Percentiles rank a stretch among this genome's conserved stretches.
Evolutionary conservation across 2,329 filamentous ascomycete genomes (phyloP).

Genomic region (Echinosphaeria canescens): DNA sequence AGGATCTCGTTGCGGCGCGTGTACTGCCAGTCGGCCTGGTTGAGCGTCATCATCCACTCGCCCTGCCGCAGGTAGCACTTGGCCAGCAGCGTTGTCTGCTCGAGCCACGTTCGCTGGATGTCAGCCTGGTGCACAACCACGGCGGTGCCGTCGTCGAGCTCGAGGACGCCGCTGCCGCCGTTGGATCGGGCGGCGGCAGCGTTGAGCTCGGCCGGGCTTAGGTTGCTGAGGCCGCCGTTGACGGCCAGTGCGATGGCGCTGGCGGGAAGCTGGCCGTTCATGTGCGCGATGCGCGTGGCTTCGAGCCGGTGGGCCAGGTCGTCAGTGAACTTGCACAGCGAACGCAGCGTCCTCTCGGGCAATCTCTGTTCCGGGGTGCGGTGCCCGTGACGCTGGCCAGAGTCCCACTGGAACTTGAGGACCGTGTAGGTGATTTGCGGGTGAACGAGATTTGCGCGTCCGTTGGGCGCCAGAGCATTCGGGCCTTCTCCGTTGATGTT

Average conservation of each 20-base stretch:
- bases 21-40: slow-evolving; percentile 76
- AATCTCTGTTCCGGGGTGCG: too few relatives aligned
- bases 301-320: slow-evolving; percentile 34
- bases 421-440: slow-evolving; percentile 91
- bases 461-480: slow-evolving; percentile 20
- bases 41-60: slow-evolving; percentile 78
- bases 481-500: slow-evolving; percentile 8
- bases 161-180: slow-evolving; percentile 16
- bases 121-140: slow-evolving; percentile 27
- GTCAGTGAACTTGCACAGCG: slow-evolving; percentile 36
- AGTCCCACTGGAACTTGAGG: slow-evolving; percentile 92
- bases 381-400: slow-evolving; percentile 52
- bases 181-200: slow-evolving; percentile 21
- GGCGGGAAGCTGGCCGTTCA: too few relatives aligned
- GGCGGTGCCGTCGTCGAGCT: too few relatives aligned
- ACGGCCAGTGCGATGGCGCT: too few relatives aligned
- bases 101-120: too few relatives aligned
- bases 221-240: too few relatives aligned
- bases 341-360: slow-evolving; percentile 28
- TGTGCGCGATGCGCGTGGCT: slow-evolving; percentile 26
- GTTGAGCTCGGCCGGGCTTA: too few relatives aligned
- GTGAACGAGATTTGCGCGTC: slow-evolving; percentile 19
- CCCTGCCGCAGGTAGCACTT: slow-evolving; percentile 94
- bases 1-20: slow-evolving; percentile 76
- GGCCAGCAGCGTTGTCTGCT: slow-evolving; percentile 55